phyloP scores from a whole-genome alignment of 306 rosid species.

The Casuarina cunninghamiana region DNA sequence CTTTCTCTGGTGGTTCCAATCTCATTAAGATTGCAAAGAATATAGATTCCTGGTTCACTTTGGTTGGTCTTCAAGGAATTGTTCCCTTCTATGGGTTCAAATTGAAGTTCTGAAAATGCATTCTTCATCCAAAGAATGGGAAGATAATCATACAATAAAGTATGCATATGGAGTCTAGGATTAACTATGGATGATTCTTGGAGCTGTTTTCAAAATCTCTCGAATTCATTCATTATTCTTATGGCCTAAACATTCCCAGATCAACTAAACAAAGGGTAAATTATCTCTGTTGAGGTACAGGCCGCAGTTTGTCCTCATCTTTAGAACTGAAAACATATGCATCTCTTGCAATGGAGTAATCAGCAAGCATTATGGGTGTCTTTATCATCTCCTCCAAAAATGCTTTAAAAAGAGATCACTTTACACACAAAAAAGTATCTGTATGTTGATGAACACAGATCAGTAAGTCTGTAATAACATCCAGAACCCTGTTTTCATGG shows the following conservation, averaged over 20 bases:
- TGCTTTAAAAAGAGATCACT: neutral
- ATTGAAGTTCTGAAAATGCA: neutral
- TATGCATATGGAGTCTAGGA: neutral
- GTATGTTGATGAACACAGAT: neutral
- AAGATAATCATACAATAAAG: neutral
- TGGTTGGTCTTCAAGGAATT: neutral
- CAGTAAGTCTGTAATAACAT: neutral
- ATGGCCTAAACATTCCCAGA: neutral
- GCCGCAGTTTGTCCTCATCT: neutral
- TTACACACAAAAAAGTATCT: neutral
- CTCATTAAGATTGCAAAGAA: neutral
- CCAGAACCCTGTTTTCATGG: neutral
- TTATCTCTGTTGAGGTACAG: neutral
- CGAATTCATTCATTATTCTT: neutral
- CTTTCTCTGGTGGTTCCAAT: neutral
- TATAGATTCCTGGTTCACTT: neutral
- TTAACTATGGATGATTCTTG: neutral
- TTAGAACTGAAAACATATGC: neutral
- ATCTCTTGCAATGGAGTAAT: neutral
- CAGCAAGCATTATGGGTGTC: neutral
- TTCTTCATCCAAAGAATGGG: neutral
- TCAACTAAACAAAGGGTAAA: neutral
- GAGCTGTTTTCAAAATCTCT: neutral
- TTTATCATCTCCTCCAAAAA: neutral
- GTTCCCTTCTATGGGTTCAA: neutral